A percentile compares a stretch with the other conserved stretches of the same genome.
Conservation (phyloP, 2,329 filamentous ascomycete species). For the Colletotrichum lindemuthianum region DNA sequence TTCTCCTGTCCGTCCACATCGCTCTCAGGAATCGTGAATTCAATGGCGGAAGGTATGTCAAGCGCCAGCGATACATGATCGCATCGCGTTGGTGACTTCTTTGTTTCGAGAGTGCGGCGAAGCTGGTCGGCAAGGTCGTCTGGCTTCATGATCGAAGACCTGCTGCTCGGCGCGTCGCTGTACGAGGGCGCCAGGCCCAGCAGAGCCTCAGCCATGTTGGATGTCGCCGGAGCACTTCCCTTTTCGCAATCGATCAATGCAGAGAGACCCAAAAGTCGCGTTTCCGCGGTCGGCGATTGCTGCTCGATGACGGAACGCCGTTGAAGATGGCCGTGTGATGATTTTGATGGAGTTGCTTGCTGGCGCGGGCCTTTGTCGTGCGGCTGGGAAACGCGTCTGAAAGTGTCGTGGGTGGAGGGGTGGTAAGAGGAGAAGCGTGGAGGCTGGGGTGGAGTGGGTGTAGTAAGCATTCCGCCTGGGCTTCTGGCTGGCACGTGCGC, state of each 20-base stretch:
- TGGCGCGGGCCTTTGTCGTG: background rate
- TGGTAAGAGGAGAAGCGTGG: background rate
- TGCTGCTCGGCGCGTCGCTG: conserved; percentile 42
- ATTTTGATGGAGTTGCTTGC: conserved; percentile 11
- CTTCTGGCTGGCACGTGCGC: no score
- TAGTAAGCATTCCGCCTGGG: no score
- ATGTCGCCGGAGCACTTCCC: background rate
- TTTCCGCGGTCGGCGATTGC: conserved; percentile 30
- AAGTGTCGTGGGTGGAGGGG: conserved; percentile 18
- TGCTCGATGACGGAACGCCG: conserved; percentile 15
- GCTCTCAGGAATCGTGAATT: conserved; percentile 52
- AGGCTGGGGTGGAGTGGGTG: background rate
- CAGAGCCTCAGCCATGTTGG: conserved; percentile 41
- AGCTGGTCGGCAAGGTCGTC: conserved; percentile 61
- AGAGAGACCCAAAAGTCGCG: conserved; percentile 14
- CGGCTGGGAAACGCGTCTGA: background rate
- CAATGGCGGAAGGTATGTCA: conserved; percentile 55
- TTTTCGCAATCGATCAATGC: conserved; percentile 1
- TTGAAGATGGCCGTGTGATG: conserved; percentile 14
- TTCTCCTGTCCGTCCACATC: conserved; percentile 50
- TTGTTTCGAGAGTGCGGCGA: conserved; percentile 51
- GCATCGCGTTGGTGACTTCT: conserved; percentile 58
- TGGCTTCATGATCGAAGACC: conserved; percentile 47
- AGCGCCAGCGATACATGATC: conserved; percentile 59
- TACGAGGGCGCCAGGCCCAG: conserved; percentile 36